Evolutionary conservation across 164 flowering plant species (phyloP).

Genomic region (Paratinospora sagittata): DNA sequence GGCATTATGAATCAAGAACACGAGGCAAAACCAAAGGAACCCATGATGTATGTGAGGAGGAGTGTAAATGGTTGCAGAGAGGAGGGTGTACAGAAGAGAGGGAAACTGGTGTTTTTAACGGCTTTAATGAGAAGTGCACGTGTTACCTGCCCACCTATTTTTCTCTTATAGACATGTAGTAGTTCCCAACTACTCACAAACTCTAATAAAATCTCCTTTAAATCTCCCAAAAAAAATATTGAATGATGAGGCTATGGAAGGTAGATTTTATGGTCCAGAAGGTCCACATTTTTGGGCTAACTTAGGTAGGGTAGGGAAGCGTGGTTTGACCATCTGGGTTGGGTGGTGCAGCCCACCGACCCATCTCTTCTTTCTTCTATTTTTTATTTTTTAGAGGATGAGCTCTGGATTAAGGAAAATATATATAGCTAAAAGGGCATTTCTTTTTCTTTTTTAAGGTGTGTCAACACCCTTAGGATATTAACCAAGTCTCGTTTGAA

Average conservation of each 20-base stretch:
- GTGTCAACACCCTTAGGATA: no score
- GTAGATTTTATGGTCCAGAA: constrained; percentile 3
- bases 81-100: neutral
- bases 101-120: constrained; percentile 22
- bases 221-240: neutral
- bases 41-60: neutral
- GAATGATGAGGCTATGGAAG: neutral
- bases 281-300: neutral
- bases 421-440: no score
- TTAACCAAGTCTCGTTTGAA: no score
- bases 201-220: constrained; percentile 1
- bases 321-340: constrained; percentile 25
- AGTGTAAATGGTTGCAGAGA: neutral
- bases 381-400: neutral
- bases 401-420: neutral
- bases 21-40: neutral
- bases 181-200: constrained; percentile 45
- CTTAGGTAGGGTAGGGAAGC: constrained; percentile 1
- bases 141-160: constrained; percentile 40
- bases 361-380: constrained; percentile 17
- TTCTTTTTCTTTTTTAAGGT: no score
- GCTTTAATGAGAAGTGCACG: constrained; percentile 44
- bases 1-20: constrained; percentile 3
- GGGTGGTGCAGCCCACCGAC: constrained; percentile 45
- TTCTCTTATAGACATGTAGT: constrained; percentile 11